phyloP scores from a whole-genome alignment of 2,329 filamentous ascomycete genomes.

The Xylariales sp. region DNA sequence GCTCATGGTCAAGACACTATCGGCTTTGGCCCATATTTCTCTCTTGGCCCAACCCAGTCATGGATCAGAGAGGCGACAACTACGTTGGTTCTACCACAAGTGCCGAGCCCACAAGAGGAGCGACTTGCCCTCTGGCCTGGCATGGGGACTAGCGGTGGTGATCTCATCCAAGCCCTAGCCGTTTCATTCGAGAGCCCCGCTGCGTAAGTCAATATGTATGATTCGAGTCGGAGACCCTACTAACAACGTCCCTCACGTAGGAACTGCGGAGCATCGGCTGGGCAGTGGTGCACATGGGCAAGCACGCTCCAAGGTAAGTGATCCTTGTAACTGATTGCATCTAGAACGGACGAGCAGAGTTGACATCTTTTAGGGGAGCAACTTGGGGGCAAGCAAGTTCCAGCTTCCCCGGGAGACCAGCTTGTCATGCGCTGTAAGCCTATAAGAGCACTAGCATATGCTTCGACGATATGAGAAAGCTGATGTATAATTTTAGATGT shows the following conservation, averaged over 20 bases:
- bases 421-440: constrained; percentile 47
- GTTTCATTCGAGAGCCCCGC: constrained; percentile 47
- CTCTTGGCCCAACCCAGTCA: constrained; percentile 48
- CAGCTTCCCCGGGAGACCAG: constrained; percentile 44
- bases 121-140: constrained; percentile 51
- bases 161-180: constrained; percentile 50
- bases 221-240: too few relatives aligned
- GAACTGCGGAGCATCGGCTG: constrained; percentile 47
- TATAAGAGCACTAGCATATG: background rate
- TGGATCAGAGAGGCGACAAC: constrained; percentile 50
- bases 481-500: constrained; percentile 40
- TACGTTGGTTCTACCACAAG: constrained; percentile 47
- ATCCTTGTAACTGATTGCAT: background rate
- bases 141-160: constrained; percentile 50
- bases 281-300: constrained; percentile 51
- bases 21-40: constrained; percentile 49
- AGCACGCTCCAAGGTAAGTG: constrained; percentile 45
- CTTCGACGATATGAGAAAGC: background rate
- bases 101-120: constrained; percentile 44
- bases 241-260: background rate
- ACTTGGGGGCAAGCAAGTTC: constrained; percentile 46
- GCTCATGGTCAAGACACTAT: constrained; percentile 34
- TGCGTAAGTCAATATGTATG: constrained; percentile 39
- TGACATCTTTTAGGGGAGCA: constrained; percentile 40
- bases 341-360: background rate